Evolutionary conservation across 2,329 filamentous ascomycete genomes (phyloP), one percentile per base, ranked within the genome.

Genomic region (Colletotrichum salicis): DNA sequence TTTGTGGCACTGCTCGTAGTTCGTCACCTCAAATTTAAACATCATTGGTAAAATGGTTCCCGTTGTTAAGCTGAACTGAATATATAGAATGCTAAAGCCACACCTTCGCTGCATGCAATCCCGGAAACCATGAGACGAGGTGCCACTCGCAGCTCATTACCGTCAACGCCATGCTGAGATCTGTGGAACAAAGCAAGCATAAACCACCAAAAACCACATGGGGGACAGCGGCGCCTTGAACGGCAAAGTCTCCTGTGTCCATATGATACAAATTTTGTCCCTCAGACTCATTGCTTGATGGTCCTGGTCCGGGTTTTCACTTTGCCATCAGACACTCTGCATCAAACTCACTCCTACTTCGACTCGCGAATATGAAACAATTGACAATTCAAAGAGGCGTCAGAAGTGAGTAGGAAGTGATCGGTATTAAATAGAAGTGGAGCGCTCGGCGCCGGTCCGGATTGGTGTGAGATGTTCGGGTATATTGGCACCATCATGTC

Each of bases 401-500:
- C 45, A 27, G n/a, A 13, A 48, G 54, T 48, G 12, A 15, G 12
- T n/a, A 19, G 52, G 54, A 56, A 35, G 55, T 51, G 56, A 74
- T 72, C 60, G 59, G 45, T 48, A 73, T 71, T 73, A 74, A 27
- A 41, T 64, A 33, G 45, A 58, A 63, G 33, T 64, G 57, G 60
- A 55, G 74, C 70, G 74, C 74, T 74, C 64, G 75, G 71, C 74
- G 65, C 71, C 74, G 54, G 73, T 76, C 74, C 74, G 63, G 64
- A 73, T 71, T 64, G 60, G 65, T 68, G 52, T 64, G 37, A 55
- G 61, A 69, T 71, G 58, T 65, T 74, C 59, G 57, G 52, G 72
- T 73, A 76, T 71, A 61, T 51, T 71, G 57, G 61, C 67, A 58
- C 67, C 67, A 57, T 71, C 31, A 37, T 70, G 55, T 72, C 62